Evolutionary conservation across 352 stramenopile species (phyloP), one percentile per base, ranked within the genome.

Genomic region (Globisporangium cederbergense): DNA sequence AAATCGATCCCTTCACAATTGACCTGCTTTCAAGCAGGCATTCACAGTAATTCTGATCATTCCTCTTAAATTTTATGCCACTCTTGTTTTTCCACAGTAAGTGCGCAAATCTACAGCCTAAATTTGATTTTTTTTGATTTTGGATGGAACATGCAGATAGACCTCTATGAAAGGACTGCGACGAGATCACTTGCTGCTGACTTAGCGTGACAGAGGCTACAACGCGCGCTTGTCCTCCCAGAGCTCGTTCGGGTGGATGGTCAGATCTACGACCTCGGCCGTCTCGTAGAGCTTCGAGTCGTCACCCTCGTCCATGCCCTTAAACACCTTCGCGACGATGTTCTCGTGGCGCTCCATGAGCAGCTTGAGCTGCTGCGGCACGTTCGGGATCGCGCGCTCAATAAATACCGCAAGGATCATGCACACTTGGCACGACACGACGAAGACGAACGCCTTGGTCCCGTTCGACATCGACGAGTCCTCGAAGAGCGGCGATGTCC

Each of bases 321-420:
- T 88, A 62, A 95, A 95, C 10, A 95, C 83, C 9, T 82, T 79
- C 57, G 81, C 81, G 47, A 90, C 79, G 49, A 95, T 87, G 63
- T 92, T 70, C n/a, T 91, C 77, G 61, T 79, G 81, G 52, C 86
- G 83, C 47, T 81, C 58, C 66, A 78, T 70, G 14, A 95, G 70
- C 62, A 81, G 58, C 57, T 74, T 66, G 18, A 95, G 74, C 45
- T 88, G 74, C 22, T 75, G 64, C 20, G 83, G 83, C 16, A 79
- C 77, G 61, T 93, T 75, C 1, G 79, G 84, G 42, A 95, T 72
- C 20, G 60, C 58, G 52, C 75, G 70, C 43, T 91, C 83, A 47
- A 95, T 87, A 38, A 82, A 25, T 18, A 90, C 63, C 34, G 79
- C 77, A 18, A 95, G 34, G 54, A 88, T 70, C 58, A 93, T 67